phyloP scores from a whole-genome alignment of 495 filamentous ascomycete genomes.

The Neurospora sp. region DNA sequence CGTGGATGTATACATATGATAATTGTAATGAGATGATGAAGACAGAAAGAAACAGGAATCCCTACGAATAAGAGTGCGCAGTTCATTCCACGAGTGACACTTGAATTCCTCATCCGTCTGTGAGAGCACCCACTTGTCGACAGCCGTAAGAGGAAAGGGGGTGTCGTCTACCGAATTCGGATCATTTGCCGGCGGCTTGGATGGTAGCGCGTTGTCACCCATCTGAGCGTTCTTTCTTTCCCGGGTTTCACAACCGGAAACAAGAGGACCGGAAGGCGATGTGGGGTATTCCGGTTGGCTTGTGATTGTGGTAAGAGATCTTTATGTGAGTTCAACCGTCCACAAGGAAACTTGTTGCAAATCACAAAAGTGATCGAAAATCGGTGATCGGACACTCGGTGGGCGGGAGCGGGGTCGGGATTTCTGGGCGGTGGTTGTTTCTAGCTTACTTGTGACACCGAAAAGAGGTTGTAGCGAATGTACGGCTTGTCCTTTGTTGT shows the following conservation, averaged over 20 bases:
- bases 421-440: not conserved
- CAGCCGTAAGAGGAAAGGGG: slow-evolving; percentile 51
- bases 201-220: slow-evolving; percentile 11
- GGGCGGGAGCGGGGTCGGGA: not conserved
- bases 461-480: not conserved
- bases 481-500: not conserved
- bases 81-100: slow-evolving; percentile 58
- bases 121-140: slow-evolving; percentile 55
- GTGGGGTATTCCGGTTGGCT: not conserved
- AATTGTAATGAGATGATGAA: not conserved
- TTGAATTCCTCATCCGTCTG: slow-evolving; percentile 61
- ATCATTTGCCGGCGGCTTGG: not conserved
- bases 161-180: not conserved
- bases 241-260: not conserved
- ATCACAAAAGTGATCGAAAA: not conserved
- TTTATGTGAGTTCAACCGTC: not conserved
- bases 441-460: not conserved
- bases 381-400: not conserved
- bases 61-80: slow-evolving; percentile 57
- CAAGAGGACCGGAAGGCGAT: not conserved
- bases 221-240: not conserved
- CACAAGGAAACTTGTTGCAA: not conserved
- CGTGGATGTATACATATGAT: not conserved
- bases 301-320: not conserved
- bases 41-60: slow-evolving; percentile 3